Evolutionary conservation across 2,329 filamentous ascomycete species (phyloP), one percentile per base, ranked within the genome.

Genomic region (Sarocladiaceae sp.): DNA sequence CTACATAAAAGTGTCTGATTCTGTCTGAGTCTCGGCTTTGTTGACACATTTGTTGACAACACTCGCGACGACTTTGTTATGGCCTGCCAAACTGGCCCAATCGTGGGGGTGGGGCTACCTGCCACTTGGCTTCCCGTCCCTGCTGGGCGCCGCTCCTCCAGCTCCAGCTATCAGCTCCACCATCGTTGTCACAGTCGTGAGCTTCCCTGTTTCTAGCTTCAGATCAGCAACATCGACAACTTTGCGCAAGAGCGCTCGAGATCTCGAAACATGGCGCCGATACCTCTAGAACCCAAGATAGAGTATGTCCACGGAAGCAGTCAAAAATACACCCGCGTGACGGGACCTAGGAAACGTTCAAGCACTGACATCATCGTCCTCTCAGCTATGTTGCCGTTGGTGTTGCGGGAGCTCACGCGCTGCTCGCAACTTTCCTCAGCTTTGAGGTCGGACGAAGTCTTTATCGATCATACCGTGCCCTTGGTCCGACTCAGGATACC

Each of bases 401-500:
- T 32, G 48, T 47, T 39, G 50, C 49, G 4, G 52, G 44, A n/a
- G 48, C 48, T 27, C 56, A 59, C 43, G 40, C 50, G 11, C 6
- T 51, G 4, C 43, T 48, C 20, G 45, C 51, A 4, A 43, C 46
- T 23, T 51, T 46, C 41, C 44, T 57, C 13, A 49, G 47, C 18
- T 43, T 51, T 24, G 45, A 49, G 44, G 53, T 57, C 20, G 50
- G 34, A 11, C 48, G 50, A 29, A 50, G 55, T 48, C 52, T 59
- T 33, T 50, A 52, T 44, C 48, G 45, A 26, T 53, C 56, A 6
- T 55, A 57, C 44, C 51, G 45, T 6, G 44, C 51, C 23, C 52
- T 66, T 26, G 55, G 57, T 15, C 61, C 63, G 9, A 58, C 62
- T 3, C 61, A 64, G 47, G 56, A 58, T n/a, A 65, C 63, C 23